Evolutionary conservation across 2,329 filamentous ascomycete species (phyloP), one percentile per base, ranked within the genome.

Genomic region (Diaporthe destruens): DNA sequence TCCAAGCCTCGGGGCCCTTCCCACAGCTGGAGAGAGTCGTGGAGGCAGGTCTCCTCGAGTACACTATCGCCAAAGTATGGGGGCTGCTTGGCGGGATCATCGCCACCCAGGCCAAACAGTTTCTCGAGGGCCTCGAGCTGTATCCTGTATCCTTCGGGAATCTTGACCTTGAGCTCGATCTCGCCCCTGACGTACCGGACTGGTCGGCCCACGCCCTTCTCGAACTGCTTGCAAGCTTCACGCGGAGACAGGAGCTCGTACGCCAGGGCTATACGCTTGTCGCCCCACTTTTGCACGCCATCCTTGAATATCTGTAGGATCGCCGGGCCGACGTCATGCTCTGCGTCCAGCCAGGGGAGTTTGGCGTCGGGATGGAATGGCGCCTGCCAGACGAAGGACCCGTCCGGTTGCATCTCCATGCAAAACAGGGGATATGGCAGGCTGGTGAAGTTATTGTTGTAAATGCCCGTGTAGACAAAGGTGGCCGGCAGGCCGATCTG

Each of bases 361-460:
- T 94, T 94, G 72, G 92, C 93, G 77, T 98, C 90, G 2, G 94
- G 93, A 78, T 98, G 94, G 81, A 98, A 98, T 0, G 96, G 96
- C 1, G 96, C 96, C 79, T 94, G 91, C 96, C 96, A 98, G 72
- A 92, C 85, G 80, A 98, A 98, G 69, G 93, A 95, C 23, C 94
- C 95, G 78, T 98, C 94, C 1, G 87, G 82, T 82, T 94, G 91
- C 59, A 97, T 85, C 75, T 97, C 94, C 93, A 98, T 97, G 84
- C 95, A 96, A 85, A 98, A 98, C 5, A 98, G 87, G 1, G 96
- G 96, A 80, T 98, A 98, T 1, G 91, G 91, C 42, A 98, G 87
- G 59, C 94, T 96, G 39, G 96, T 98, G 83, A 98, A 99, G 81
- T 99, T 98, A 84, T 98, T 98, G 87, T 98, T 98, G 87, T 98